Base-by-base conservation (phyloP, 2,329 filamentous ascomycete genomes). In the Colletotrichum karsti region DNA sequence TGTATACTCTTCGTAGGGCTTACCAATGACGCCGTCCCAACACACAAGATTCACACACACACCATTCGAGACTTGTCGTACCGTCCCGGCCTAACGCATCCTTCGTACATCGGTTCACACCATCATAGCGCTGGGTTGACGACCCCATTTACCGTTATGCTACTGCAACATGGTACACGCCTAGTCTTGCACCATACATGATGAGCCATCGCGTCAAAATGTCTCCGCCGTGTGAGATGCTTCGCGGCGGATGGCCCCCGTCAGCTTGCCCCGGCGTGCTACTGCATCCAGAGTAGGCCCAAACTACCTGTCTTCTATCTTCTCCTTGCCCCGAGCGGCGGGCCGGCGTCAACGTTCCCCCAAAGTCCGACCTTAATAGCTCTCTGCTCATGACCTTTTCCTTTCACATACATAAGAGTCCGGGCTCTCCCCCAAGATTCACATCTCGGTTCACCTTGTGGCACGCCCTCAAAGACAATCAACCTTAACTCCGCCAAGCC, bases 1-100 rank as follows among this genome's bases (percentile, higher is more conserved):
- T 54, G 44, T 58, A 48, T n/a, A 13, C 26, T 12, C 33, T 4
- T 39, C 44, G 53, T 67, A 64, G 53, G 53, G 53, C 64, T 53
- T 59, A 54, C 64, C 51, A 64, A 67, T 67, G 60, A 64, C 28
- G 63, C 58, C 59, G 33, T 57, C 39, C 55, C 20, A 53, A 39
- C 22, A 33, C 41, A 35, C 26, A 41, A 58, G 37, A 30, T 39
- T 18, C 39, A 22, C n/a, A 26, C n/a, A n/a, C 44, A 44, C 58
- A 42, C 46, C 24, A 42, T 20, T 13, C 13, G n/a, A 30, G n/a
- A 22, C n/a, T 35, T 39, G 30, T 55, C 46, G 53, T 67, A 64
- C 24, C 64, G 18, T 35, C 51, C 53, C 44, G 20, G 39, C 60
- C 65, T 65, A 68, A 67, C 12, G 44, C 65, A 64, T 58, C 63